Evolutionary conservation across 139 green algal species (phyloP).

Genomic region (Picochlorum costavermella): DNA sequence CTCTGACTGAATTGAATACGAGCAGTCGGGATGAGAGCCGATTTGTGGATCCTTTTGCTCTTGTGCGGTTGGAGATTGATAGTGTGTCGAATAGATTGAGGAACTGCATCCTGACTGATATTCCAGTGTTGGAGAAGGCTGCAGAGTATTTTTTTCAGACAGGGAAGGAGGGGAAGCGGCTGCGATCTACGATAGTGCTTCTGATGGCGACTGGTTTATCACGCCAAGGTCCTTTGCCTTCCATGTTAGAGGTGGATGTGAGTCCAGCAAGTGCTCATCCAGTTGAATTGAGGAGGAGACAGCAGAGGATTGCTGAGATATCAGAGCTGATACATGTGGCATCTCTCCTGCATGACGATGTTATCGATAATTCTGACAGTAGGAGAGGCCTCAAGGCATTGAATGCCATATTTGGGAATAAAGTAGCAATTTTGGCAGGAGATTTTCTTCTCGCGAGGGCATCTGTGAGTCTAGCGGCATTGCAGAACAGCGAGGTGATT

Average conservation of each 20-base stretch:
- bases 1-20: too few species aligned
- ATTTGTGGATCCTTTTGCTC: conserved; percentile 54
- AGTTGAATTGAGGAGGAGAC: conserved; percentile 54
- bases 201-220: conserved; percentile 77
- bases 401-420: conserved; percentile 81
- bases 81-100: conserved; percentile 73
- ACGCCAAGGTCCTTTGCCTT: conserved; percentile 17
- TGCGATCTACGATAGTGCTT: conserved; percentile 79
- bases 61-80: conserved; percentile 65
- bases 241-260: conserved; percentile 46
- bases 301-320: conserved; percentile 95
- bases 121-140: conserved; percentile 70
- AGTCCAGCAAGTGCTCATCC: conserved; percentile 44
- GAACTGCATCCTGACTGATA: conserved; percentile 58
- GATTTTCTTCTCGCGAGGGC: conserved; percentile 96
- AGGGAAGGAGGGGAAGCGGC: conserved; percentile 84
- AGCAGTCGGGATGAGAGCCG: too few species aligned
- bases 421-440: conserved; percentile 89
- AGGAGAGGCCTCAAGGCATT: conserved; percentile 73
- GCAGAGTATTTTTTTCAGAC: conserved; percentile 83
- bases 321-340: conserved; percentile 96
- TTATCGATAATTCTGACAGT: conserved; percentile 84
- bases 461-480: conserved; percentile 77
- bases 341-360: conserved; percentile 92
- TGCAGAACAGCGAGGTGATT: conserved; percentile 79